A percentile compares a stretch with the other conserved stretches of the same genome.
These are phyloP conservation scores for Postia placenta DNA, from an alignment of 768 basidiomycete species.

Conservation along the genomic window DNA sequence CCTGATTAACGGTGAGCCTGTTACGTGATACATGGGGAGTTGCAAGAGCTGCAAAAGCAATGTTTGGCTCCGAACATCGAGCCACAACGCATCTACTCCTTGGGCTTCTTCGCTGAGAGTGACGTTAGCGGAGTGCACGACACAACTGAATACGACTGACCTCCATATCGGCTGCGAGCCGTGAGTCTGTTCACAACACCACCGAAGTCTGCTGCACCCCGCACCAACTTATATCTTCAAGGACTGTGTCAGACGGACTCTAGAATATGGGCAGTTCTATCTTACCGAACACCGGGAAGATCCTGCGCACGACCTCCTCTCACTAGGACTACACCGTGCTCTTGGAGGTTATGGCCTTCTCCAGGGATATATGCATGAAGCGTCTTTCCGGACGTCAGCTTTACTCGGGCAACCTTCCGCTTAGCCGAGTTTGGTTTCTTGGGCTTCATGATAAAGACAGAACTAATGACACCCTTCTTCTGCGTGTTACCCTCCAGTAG, in stretches of 20 bases:
- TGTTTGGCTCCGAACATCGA: too few relatives aligned
- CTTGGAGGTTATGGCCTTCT: slow-evolving; percentile 97
- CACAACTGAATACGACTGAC: slow-evolving; percentile 36
- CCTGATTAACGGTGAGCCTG: too few relatives aligned
- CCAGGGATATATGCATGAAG: slow-evolving; percentile 94
- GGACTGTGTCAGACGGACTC: too few relatives aligned
- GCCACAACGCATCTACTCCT: slow-evolving; percentile 44
- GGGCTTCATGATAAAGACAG: slow-evolving; percentile 75
- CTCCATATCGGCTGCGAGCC: slow-evolving; percentile 88
- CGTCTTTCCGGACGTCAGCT: slow-evolving; percentile 82
- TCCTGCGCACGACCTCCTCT: slow-evolving; percentile 95
- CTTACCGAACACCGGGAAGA: slow-evolving; percentile 93
- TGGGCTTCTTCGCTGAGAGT: slow-evolving; percentile 75
- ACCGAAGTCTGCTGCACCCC: slow-evolving; percentile 87
- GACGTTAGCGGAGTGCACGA: slow-evolving; percentile 19
- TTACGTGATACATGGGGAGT: too few relatives aligned
- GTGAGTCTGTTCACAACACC: slow-evolving; percentile 81
- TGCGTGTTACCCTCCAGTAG: slow-evolving; percentile 77
- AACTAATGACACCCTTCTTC: slow-evolving; percentile 86
- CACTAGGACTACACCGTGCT: slow-evolving; percentile 94
- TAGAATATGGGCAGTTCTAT: too few relatives aligned
- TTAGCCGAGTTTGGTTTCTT: slow-evolving; percentile 99
- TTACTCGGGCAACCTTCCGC: slow-evolving; percentile 93
- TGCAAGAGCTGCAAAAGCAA: too few relatives aligned
- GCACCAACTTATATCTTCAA: slow-evolving; percentile 86